Base-by-base conservation (phyloP, 495 filamentous ascomycete genomes). In the Tetracladium setigerum region DNA sequence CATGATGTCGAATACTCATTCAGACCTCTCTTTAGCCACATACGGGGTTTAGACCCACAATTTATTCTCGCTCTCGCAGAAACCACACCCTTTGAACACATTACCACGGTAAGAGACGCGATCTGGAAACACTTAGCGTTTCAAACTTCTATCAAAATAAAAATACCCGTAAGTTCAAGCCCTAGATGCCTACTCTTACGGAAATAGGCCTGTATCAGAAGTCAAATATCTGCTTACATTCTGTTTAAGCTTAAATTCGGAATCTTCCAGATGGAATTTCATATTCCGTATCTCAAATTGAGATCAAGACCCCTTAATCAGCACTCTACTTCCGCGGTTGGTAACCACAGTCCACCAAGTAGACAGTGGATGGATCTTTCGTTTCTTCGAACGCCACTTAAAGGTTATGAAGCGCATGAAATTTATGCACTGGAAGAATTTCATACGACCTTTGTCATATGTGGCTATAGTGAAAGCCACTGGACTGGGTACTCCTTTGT, bases 51-150 rank as follows among this genome's bases (percentile, higher is more conserved):
- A n/a, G 45, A 47, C 40, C 22, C 45, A 8, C 7, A 12, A 1
- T 47, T 31, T n/a, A 47, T 47, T 38, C 36, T 39, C 31, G 45
- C 35, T 32, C 24, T 47, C 1, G 22, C 45, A 32, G 45, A 38
- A n/a, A 47, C 45, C 30, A 37, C 22, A 1, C 10, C 11, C 30
- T 40, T 15, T 31, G 35, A 40, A 12, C 34, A 47, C 31, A 37
- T 40, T 7, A 10, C 35, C 5, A n/a, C 33, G 35, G 19, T 47
- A 30, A 47, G 45, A 47, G 36, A 47, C 13, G 45, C 45, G 11
- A 27, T 47, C 4, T 40, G 36, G 34, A 40, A 47, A 2, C 24
- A 47, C 10, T 2, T 40, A 19, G 45, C 2, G 4, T 2, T 12
- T 2, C 45, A 32, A 24, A 39, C 45, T 6, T 47, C 36, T 1